Evolutionary conservation across 768 basidiomycete species (phyloP).

Genomic region (Termitomyces sp.): DNA sequence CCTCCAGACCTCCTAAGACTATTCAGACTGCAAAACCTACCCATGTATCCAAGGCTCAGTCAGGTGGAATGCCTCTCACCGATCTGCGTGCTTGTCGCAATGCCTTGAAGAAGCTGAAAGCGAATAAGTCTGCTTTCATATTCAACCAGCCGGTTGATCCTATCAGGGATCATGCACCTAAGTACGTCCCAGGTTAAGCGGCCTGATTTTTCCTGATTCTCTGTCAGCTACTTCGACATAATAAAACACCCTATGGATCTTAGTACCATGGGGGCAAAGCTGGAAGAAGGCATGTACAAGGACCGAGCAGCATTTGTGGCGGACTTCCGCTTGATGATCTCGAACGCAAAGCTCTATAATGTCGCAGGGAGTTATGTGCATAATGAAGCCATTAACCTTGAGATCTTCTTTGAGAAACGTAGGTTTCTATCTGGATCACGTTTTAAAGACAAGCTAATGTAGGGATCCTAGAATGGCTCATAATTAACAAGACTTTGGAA

Average conservation of each 20-base stretch:
- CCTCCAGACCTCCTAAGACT: conserved; percentile 18
- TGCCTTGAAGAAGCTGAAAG: conserved; percentile 74
- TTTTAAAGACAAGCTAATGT: neutral
- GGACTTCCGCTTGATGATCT: conserved; percentile 86
- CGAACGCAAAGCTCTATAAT: conserved; percentile 88
- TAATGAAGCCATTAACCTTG: conserved; percentile 71
- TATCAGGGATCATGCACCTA: conserved; percentile 85
- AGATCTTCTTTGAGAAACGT: conserved; percentile 86
- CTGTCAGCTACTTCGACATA: conserved; percentile 77
- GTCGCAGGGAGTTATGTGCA: conserved; percentile 65
- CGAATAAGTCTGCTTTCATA: conserved; percentile 66
- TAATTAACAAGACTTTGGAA: conserved; percentile 82
- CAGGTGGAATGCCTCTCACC: conserved; percentile 69
- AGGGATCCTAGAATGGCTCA: conserved; percentile 70
- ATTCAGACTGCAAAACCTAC: conserved; percentile 34
- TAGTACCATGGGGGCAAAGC: conserved; percentile 80
- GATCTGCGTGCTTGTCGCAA: conserved; percentile 76
- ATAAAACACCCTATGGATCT: conserved; percentile 96
- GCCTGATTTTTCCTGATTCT: conserved; percentile 8
- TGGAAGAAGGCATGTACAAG: conserved; percentile 83
- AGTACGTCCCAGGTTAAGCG: conserved; percentile 44
- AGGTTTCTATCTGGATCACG: conserved; percentile 21
- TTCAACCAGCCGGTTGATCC: conserved; percentile 95
- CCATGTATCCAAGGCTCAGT: conserved; percentile 65
- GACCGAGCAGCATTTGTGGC: conserved; percentile 79